Evolutionary conservation across 2,329 filamentous ascomycete genomes (phyloP).

Genomic region (Tolypocladium album): DNA sequence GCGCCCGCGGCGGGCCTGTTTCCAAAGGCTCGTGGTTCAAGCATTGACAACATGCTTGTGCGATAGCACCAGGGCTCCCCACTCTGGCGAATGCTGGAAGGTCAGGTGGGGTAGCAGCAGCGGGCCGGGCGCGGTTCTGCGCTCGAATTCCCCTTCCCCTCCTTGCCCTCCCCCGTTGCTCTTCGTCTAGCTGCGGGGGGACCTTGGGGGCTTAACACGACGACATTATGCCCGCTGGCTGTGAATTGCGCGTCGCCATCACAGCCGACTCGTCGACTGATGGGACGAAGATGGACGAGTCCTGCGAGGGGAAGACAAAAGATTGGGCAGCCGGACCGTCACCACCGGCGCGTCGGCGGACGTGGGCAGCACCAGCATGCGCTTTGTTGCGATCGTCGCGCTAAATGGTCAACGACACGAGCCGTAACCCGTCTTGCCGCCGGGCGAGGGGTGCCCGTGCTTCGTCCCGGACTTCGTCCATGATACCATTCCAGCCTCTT

Average conservation of each 20-base stretch:
- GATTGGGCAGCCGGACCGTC: too few species aligned
- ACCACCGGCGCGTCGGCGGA: too few species aligned
- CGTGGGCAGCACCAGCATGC: too few species aligned
- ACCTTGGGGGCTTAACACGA: too few species aligned
- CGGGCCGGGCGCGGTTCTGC: constrained; percentile 5
- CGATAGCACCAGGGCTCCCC: not conserved
- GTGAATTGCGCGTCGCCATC: too few species aligned
- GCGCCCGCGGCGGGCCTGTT: too few species aligned
- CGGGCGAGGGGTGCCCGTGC: not conserved
- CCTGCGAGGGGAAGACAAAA: too few species aligned
- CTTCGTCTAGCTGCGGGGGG: not conserved
- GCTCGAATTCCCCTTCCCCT: constrained; percentile 4
- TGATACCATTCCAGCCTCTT: not conserved
- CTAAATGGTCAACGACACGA: not conserved
- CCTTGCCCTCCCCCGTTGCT: not conserved
- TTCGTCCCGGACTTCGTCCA: not conserved
- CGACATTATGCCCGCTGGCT: too few species aligned
- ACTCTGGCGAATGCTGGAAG: not conserved
- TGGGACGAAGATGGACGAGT: too few species aligned
- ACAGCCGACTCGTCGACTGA: too few species aligned
- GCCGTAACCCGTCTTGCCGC: too few species aligned
- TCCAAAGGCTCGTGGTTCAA: too few species aligned
- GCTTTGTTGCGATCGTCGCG: not conserved
- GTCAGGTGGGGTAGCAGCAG: not conserved
- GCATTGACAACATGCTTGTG: not conserved